These are phyloP conservation scores for Tribonema minus DNA, from an alignment of 108 stramenopile genomes.

Conservation along the genomic window DNA sequence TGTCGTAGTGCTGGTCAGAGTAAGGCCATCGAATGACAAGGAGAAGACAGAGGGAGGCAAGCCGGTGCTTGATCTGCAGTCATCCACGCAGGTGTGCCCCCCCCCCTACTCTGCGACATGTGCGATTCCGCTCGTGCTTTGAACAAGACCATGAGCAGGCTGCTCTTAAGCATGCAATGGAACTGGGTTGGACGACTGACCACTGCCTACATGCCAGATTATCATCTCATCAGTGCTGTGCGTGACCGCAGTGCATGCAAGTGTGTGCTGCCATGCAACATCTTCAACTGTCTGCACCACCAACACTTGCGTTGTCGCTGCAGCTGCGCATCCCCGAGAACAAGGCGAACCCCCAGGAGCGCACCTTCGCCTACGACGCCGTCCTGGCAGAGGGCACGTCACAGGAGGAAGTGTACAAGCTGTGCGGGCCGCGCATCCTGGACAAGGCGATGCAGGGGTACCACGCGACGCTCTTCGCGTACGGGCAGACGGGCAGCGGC, in stretches of 20 bases:
- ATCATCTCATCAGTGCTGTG: no score
- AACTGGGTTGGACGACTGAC: no score
- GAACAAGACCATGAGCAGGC: no score
- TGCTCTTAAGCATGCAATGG: no score
- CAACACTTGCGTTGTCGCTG: no score
- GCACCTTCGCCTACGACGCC: slow-evolving; percentile 29
- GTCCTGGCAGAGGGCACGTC: slow-evolving; percentile 13
- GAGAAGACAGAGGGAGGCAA: slow-evolving; percentile 7
- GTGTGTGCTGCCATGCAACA: no score
- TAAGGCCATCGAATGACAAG: neutral
- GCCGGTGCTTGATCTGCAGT: neutral
- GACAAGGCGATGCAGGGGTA: slow-evolving; percentile 22
- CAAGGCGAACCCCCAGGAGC: slow-evolving; percentile 20
- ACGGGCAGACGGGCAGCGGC: slow-evolving; percentile 38
- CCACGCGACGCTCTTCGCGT: slow-evolving; percentile 41
- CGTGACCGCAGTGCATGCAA: no score
- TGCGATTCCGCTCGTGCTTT: no score
- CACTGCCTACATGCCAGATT: no score
- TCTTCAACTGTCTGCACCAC: no score
- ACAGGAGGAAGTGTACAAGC: slow-evolving; percentile 21
- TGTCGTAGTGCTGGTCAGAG: slow-evolving; percentile 31
- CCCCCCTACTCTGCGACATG: no score
- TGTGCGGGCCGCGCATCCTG: slow-evolving; percentile 14
- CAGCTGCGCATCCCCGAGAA: slow-evolving; percentile 31
- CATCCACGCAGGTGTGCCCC: slow-evolving; percentile 29